Conservation (phyloP, 352 stramenopile genomes). For the Globisporangium heterothallicum region DNA sequence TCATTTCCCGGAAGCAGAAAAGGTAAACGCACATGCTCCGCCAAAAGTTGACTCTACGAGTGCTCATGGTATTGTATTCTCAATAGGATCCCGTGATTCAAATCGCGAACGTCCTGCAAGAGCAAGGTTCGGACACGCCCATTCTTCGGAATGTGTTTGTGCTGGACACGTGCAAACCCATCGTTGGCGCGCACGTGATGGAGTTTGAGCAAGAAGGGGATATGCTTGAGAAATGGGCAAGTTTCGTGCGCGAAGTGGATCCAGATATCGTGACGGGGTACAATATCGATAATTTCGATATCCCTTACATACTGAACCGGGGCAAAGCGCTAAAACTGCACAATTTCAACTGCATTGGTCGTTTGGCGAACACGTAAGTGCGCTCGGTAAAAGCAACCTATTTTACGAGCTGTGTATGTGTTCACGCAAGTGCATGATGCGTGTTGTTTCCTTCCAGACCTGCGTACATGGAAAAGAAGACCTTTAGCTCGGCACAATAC, state of each 20-base stretch:
- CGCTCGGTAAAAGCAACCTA: too few relatives aligned
- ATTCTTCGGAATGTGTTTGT: slow-evolving; percentile 97
- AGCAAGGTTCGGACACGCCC: slow-evolving; percentile 59
- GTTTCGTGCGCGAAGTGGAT: slow-evolving; percentile 94
- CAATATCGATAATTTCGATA: slow-evolving; percentile 99
- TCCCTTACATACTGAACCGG: slow-evolving; percentile 98
- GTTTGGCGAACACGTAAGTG: slow-evolving; percentile 82
- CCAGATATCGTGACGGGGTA: slow-evolving; percentile 99
- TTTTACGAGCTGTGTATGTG: too few relatives aligned
- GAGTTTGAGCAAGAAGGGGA: slow-evolving; percentile 95
- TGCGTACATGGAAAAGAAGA: slow-evolving; percentile 96
- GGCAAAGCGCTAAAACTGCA: slow-evolving; percentile 91
- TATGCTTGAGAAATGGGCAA: slow-evolving; percentile 96
- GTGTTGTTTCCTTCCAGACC: slow-evolving; percentile 16
- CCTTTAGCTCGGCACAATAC: slow-evolving; percentile 96
- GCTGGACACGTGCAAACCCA: slow-evolving; percentile 95
- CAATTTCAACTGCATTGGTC: slow-evolving; percentile 73
- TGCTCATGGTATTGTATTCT: neutral
- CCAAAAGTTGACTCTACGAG: neutral
- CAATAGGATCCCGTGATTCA: slow-evolving; percentile 98
- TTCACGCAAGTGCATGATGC: neutral
- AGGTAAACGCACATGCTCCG: slow-evolving; percentile 18
- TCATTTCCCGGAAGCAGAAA: slow-evolving; percentile 85
- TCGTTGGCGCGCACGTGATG: slow-evolving; percentile 98
- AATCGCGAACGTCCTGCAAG: slow-evolving; percentile 97